Evolutionary conservation across 2,329 filamentous ascomycete genomes (phyloP).

Genomic region (Colletotrichum kahawae): DNA sequence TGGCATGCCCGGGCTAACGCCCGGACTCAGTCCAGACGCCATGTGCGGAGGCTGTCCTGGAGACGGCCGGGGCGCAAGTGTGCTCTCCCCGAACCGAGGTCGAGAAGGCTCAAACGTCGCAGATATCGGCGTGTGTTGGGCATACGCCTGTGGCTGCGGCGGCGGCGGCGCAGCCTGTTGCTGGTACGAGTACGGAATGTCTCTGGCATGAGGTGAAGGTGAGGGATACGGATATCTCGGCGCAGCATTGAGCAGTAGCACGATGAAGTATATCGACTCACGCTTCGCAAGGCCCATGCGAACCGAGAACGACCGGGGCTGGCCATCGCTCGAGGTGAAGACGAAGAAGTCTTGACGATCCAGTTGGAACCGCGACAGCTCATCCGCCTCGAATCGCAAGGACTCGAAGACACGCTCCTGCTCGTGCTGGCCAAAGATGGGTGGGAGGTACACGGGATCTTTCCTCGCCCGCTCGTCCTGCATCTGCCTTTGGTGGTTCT

Average conservation of each 20-base stretch:
- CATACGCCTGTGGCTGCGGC: constrained; percentile 34
- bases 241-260: constrained; percentile 49
- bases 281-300: constrained; percentile 64
- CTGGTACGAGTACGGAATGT: constrained; percentile 47
- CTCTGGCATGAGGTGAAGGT: constrained; percentile 49
- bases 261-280: constrained; percentile 67
- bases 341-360: constrained; percentile 61
- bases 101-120: constrained; percentile 53
- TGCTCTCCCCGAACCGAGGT: constrained; percentile 41
- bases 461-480: constrained; percentile 62
- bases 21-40: constrained; percentile 43
- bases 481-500: constrained; percentile 55
- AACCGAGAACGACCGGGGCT: constrained; percentile 53
- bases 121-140: constrained; percentile 51
- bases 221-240: constrained; percentile 47
- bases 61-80: constrained; percentile 33
- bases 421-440: constrained; percentile 62
- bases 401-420: constrained; percentile 60
- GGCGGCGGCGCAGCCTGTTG: constrained; percentile 35
- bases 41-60: constrained; percentile 35
- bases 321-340: constrained; percentile 58
- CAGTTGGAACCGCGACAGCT: constrained; percentile 55
- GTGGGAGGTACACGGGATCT: constrained; percentile 68
- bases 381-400: constrained; percentile 59
- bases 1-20: constrained; percentile 46